Percentiles rank a stretch among this genome's conserved stretches.
Evolutionary conservation across 805 yeast genomes (phyloP).

Genomic region (Dipodascopsis uninucleata): DNA sequence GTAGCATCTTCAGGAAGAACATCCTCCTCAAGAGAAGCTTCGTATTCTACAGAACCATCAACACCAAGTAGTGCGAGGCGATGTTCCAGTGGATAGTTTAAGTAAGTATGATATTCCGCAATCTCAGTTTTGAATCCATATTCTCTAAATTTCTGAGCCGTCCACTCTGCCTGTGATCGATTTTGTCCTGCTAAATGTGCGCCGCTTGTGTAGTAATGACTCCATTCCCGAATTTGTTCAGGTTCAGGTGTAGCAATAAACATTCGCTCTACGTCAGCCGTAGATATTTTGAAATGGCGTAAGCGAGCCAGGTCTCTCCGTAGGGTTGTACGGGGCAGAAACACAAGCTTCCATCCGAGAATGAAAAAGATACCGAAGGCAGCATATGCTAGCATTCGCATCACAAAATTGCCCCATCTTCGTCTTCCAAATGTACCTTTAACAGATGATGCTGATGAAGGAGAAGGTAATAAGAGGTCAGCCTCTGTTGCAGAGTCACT

Average conservation of each 20-base stretch:
- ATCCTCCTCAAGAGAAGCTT: constrained; percentile 55
- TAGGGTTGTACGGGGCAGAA: constrained; percentile 79
- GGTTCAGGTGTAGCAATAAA: constrained; percentile 45
- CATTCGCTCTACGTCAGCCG: constrained; percentile 64
- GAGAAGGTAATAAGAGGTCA: constrained; percentile 25
- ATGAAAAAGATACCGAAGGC: constrained; percentile 51
- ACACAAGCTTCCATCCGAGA: constrained; percentile 59
- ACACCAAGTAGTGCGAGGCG: constrained; percentile 45
- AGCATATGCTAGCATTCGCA: constrained; percentile 45
- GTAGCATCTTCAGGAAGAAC: constrained; percentile 51
- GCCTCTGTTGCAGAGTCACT: constrained; percentile 20
- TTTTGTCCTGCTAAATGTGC: constrained; percentile 40
- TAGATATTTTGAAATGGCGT: constrained; percentile 62
- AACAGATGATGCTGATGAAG: constrained; percentile 22
- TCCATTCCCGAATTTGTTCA: constrained; percentile 48
- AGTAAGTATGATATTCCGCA: constrained; percentile 57
- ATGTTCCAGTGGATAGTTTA: constrained; percentile 60
- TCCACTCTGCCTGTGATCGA: constrained; percentile 48
- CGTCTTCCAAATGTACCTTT: constrained; percentile 1
- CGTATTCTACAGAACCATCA: constrained; percentile 40
- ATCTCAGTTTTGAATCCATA: constrained; percentile 54
- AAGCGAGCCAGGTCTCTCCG: constrained; percentile 75
- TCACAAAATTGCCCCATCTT: constrained; percentile 27
- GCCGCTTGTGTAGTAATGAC: constrained; percentile 37
- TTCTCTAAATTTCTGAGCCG: constrained; percentile 53